These are phyloP conservation scores for Pythium vanterpoolii DNA, from an alignment of 352 stramenopile genomes.

Conservation along the genomic window DNA sequence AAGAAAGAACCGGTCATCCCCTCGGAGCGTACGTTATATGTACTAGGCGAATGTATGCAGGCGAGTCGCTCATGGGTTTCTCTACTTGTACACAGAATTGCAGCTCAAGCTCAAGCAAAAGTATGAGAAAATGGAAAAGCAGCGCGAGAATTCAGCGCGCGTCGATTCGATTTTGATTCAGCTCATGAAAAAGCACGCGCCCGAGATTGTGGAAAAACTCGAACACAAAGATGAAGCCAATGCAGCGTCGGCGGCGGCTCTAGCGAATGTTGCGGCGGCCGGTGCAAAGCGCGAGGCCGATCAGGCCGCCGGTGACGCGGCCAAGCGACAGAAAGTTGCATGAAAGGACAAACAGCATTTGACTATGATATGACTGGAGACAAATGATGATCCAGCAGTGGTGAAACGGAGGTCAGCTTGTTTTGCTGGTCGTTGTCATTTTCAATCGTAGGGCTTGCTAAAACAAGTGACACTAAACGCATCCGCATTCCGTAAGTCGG, in stretches of 20 bases:
- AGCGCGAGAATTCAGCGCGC: conserved; percentile 77
- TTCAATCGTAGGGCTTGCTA: no score
- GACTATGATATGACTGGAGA: not conserved
- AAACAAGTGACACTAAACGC: no score
- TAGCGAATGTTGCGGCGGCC: not conserved
- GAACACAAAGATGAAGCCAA: conserved; percentile 35
- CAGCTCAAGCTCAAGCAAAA: conserved; percentile 87
- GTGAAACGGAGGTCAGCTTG: no score
- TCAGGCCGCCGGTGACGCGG: conserved; percentile 22
- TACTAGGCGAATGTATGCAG: no score
- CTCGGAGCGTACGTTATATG: conserved; percentile 69
- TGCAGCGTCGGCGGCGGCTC: not conserved
- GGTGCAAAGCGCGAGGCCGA: conserved; percentile 24
- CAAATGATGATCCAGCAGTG: not conserved
- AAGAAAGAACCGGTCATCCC: conserved; percentile 85
- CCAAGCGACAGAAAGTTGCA: conserved; percentile 65
- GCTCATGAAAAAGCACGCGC: conserved; percentile 85
- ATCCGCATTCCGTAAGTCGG: no score
- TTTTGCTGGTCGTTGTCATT: no score
- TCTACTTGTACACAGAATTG: conserved; percentile 38
- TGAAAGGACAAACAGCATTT: conserved; percentile 11
- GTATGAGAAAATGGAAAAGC: conserved; percentile 85
- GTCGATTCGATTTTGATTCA: conserved; percentile 82
- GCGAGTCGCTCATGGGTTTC: not conserved
- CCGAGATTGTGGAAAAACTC: conserved; percentile 77